Percentiles rank a stretch among this genome's conserved stretches.
Conservation (phyloP, 164 flowering plant genomes). For the Stephania japonica region DNA sequence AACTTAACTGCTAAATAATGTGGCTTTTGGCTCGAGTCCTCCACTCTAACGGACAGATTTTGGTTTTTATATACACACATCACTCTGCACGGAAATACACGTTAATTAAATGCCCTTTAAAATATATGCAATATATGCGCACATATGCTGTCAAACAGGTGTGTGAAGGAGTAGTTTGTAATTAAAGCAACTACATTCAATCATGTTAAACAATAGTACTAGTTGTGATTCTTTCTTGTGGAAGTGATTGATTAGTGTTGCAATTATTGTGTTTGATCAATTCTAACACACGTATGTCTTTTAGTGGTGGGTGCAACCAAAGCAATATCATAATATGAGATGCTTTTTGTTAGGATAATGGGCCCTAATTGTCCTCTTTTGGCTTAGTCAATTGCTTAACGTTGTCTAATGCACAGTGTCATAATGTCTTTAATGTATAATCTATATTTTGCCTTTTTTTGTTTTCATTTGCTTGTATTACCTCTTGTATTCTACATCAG, state of each 20-base stretch:
- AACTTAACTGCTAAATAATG: conserved; percentile 62
- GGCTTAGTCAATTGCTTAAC: neutral
- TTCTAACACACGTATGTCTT: neutral
- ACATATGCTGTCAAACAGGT: neutral
- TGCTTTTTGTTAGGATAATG: neutral
- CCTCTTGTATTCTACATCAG: conserved; percentile 84
- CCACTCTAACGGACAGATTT: conserved; percentile 66
- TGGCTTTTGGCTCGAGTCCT: conserved; percentile 71
- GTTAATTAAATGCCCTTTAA: too few relatives aligned
- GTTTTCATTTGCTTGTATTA: conserved; percentile 13
- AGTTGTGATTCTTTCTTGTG: neutral
- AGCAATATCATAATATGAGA: neutral
- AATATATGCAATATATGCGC: neutral
- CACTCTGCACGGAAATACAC: conserved; percentile 37
- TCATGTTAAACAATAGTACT: neutral
- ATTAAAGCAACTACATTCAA: neutral
- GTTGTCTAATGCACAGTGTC: neutral
- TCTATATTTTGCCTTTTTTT: neutral
- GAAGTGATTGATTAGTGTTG: neutral
- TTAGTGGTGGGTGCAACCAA: conserved; percentile 8
- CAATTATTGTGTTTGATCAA: neutral
- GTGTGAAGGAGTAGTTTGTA: too few relatives aligned
- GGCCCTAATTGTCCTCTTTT: neutral
- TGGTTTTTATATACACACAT: conserved; percentile 68
- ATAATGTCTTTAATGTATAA: neutral